Evolutionary conservation across 306 rosid species (phyloP).

Genomic region (Clitoria ternatea): DNA sequence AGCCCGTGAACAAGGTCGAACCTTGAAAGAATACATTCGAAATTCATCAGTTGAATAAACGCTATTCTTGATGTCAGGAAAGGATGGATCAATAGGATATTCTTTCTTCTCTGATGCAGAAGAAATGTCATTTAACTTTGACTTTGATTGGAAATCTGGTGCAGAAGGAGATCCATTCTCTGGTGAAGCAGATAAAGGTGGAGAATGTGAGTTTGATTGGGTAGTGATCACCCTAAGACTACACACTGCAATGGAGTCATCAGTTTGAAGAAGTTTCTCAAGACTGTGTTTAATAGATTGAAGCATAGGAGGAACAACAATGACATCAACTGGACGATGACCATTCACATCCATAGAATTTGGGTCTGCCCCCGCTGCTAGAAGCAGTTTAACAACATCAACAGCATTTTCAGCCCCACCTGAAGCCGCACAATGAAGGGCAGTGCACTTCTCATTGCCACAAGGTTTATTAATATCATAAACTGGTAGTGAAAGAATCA

Average conservation of each 20-base stretch:
- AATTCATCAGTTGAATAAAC: slow-evolving; percentile 72
- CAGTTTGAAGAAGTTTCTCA: slow-evolving; percentile 48
- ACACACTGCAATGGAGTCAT: slow-evolving; percentile 34
- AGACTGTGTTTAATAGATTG: slow-evolving; percentile 37
- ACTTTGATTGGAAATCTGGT: slow-evolving; percentile 43
- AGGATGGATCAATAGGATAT: slow-evolving; percentile 44
- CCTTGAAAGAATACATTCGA: slow-evolving; percentile 76
- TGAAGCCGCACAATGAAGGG: slow-evolving; percentile 75
- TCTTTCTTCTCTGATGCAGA: slow-evolving; percentile 62
- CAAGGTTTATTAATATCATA: slow-evolving; percentile 41
- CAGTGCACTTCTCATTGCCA: slow-evolving; percentile 58
- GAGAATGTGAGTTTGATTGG: slow-evolving; percentile 34
- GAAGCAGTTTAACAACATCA: slow-evolving; percentile 53
- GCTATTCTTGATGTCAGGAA: slow-evolving; percentile 49
- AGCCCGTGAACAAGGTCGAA: slow-evolving; percentile 76
- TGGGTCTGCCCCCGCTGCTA: slow-evolving; percentile 63
- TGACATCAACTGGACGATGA: slow-evolving; percentile 47
- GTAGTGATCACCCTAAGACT: slow-evolving; percentile 30
- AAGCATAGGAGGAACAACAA: slow-evolving; percentile 52
- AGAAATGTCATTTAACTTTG: slow-evolving; percentile 38
- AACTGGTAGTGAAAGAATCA: slow-evolving; percentile 46
- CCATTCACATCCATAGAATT: slow-evolving; percentile 54
- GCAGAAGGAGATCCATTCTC: slow-evolving; percentile 48
- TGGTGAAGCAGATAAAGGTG: slow-evolving; percentile 50
- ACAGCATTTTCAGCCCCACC: slow-evolving; percentile 66